phyloP scores from a whole-genome alignment of 805 yeast species.

The Metschnikowia aberdeeniae region DNA sequence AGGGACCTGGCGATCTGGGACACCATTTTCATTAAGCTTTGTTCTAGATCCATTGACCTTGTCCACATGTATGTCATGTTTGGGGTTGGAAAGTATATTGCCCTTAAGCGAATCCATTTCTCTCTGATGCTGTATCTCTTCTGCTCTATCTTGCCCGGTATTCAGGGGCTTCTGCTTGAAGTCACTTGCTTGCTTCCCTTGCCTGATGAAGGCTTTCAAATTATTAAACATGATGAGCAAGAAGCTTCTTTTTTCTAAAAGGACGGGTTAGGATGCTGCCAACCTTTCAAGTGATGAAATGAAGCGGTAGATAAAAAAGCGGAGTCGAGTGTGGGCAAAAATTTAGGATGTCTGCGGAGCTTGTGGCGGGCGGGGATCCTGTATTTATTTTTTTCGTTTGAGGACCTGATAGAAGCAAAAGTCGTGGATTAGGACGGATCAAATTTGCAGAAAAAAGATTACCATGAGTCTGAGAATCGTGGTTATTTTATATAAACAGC shows the following conservation, averaged over 20 bases:
- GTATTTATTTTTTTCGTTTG: not conserved
- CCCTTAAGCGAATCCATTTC: constrained; percentile 5
- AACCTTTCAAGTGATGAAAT: not conserved
- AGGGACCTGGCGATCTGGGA: not conserved
- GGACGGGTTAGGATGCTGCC: too few species aligned
- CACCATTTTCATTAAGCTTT: not conserved
- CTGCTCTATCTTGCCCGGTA: not conserved
- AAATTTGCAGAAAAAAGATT: too few species aligned
- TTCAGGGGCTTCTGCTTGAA: constrained; percentile 8
- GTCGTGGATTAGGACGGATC: too few species aligned
- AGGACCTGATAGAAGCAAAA: not conserved
- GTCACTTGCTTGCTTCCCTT: constrained; percentile 56
- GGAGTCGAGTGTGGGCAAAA: not conserved
- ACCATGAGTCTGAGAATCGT: too few species aligned
- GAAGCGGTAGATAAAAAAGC: not conserved
- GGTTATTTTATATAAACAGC: not conserved
- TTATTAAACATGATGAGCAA: constrained; percentile 35
- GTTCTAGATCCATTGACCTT: not conserved
- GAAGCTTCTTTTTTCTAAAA: not conserved
- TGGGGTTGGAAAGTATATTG: constrained; percentile 7
- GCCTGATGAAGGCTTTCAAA: constrained; percentile 57
- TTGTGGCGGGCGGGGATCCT: constrained; percentile 3
- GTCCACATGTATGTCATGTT: constrained; percentile 6
- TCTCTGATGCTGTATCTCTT: not conserved
- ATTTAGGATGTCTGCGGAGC: not conserved